phyloP scores from a whole-genome alignment of 2,329 filamentous ascomycete genomes.

The Fusarium hostae region DNA sequence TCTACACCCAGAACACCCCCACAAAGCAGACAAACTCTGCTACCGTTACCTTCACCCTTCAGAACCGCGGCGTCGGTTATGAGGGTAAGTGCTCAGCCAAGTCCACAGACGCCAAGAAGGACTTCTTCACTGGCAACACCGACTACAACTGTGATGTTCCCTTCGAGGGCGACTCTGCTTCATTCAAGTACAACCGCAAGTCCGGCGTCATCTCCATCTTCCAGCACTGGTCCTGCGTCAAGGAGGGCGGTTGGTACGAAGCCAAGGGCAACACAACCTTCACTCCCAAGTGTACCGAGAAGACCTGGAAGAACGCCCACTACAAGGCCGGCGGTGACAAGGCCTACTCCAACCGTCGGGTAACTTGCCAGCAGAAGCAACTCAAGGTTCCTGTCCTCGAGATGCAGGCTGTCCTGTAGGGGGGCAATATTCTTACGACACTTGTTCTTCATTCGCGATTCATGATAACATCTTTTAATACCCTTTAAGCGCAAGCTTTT shows the following conservation, averaged over 20 bases:
- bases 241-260: constrained; percentile 51
- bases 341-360: constrained; percentile 44
- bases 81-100: constrained; percentile 53
- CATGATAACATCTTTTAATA: constrained; percentile 24
- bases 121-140: constrained; percentile 62
- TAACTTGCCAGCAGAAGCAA: constrained; percentile 45
- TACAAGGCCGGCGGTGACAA: constrained; percentile 46
- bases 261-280: constrained; percentile 45
- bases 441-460: constrained; percentile 2
- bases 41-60: constrained; percentile 59
- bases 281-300: constrained; percentile 45
- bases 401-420: constrained; percentile 46
- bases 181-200: constrained; percentile 58
- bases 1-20: constrained; percentile 59
- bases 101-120: constrained; percentile 55
- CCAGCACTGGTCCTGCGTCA: constrained; percentile 61
- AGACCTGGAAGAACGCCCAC: constrained; percentile 45
- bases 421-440: not conserved
- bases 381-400: constrained; percentile 43
- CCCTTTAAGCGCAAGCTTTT: constrained; percentile 27
- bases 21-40: constrained; percentile 61
- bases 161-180: constrained; percentile 43
- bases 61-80: constrained; percentile 58
- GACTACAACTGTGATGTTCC: constrained; percentile 57
- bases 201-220: constrained; percentile 54